These are phyloP conservation scores for Ambrosia trifida DNA, from an alignment of 129 eudicot species.

Conservation along the genomic window DNA sequence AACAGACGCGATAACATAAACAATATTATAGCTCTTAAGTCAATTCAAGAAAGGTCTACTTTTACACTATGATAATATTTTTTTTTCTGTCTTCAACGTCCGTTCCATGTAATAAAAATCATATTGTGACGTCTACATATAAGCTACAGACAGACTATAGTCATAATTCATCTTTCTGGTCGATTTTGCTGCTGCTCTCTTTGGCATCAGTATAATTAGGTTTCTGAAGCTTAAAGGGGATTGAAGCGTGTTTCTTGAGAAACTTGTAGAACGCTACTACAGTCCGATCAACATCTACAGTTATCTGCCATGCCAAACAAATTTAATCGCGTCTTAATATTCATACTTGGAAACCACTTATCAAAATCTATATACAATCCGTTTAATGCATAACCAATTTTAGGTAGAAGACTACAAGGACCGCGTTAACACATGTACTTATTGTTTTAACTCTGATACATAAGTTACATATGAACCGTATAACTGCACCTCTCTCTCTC, in stretches of 20 bases:
- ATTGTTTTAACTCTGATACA: too few species aligned
- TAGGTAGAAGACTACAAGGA: neutral
- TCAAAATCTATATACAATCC: too few species aligned
- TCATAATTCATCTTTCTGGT: conserved; percentile 63
- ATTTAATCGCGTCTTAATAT: neutral
- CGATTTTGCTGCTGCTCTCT: conserved; percentile 32
- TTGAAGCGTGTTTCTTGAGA: conserved; percentile 69
- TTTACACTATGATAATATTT: conserved; percentile 1
- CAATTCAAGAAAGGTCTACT: neutral
- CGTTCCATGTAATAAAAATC: conserved; percentile 14
- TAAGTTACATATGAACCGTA: too few species aligned
- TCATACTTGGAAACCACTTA: neutral
- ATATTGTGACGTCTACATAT: conserved; percentile 1
- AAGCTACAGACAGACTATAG: conserved; percentile 11
- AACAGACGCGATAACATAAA: neutral
- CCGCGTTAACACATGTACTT: neutral
- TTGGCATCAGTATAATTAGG: conserved; percentile 47
- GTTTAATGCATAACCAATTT: neutral
- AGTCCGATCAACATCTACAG: conserved; percentile 73
- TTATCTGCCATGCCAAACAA: conserved; percentile 43
- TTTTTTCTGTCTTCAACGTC: conserved; percentile 18
- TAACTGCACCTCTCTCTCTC: neutral
- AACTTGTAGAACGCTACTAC: conserved; percentile 85
- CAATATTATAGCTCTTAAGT: neutral
- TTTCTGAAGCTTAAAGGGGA: conserved; percentile 83